Base-by-base conservation (phyloP, 306 rosid genomes). In the Dalbergia cochinchinensis region DNA sequence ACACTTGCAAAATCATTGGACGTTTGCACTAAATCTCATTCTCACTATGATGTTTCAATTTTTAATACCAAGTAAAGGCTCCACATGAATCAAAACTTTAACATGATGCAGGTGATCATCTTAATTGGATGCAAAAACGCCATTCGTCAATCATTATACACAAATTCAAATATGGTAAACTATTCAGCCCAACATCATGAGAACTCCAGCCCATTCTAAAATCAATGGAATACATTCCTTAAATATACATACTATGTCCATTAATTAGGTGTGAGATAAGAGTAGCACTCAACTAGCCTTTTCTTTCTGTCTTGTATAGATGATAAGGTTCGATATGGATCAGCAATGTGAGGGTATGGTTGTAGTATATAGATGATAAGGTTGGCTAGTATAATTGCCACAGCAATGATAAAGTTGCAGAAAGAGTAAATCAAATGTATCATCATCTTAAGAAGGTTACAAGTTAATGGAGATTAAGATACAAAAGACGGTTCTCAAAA, bases 1-100 rank as follows among this genome's bases (percentile, higher is more conserved):
- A 15, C 31, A 58, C 55, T 54, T 14, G 74, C 69, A 73, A 61
- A 72, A 60, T 66, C 26, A 53, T 80, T 51, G 80, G 67, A 80
- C 73, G 35, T 42, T 6, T 51, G 13, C 74, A 42, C 14, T 73
- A 59, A 77, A 54, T 64, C 72, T 44, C 48, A 57, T 67, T 9
- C 42, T 76, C 47, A 51, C 70, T 72, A 58, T 62, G 16, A 48
- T 31, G 59, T 53, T 71, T 66, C 41, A 37, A 37, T 37, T 55
- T 37, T 58, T 48, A 80, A 12, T 57, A 65, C 72, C 26, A 47
- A 31, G 44, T 71, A 57, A 77, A 42, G 22, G 41, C 71, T 35
- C 74, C 66, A 65, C 71, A 58, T 16, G 20, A 48, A 22, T 71
- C 76, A 55, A 68, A 45, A 55, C 20, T 53, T 18, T 13, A 76